Evolutionary conservation across 2,329 filamentous ascomycete genomes (phyloP).

Genomic region (Sclerotinia sclerotiorum): DNA sequence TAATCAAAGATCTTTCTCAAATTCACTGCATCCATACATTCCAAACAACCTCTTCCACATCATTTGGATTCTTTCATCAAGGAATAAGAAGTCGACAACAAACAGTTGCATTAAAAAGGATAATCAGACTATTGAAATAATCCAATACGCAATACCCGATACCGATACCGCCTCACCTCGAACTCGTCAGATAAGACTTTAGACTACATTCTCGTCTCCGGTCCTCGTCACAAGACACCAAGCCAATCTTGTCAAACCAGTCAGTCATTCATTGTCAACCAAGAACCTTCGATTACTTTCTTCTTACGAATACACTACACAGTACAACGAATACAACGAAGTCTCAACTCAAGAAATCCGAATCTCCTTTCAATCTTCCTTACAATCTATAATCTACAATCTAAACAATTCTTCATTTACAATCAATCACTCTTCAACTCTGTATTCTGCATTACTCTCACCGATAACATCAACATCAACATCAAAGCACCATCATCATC

Average conservation of each 20-base stretch:
- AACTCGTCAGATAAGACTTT: slow-evolving; percentile 21
- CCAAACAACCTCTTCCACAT: background rate
- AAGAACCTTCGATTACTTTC: slow-evolving; percentile 18
- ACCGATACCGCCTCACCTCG: slow-evolving; percentile 21
- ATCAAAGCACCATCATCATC: background rate
- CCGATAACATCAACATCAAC: background rate
- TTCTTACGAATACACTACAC: slow-evolving; percentile 3
- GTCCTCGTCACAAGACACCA: slow-evolving; percentile 24
- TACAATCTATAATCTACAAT: background rate
- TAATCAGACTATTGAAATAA: slow-evolving; percentile 13
- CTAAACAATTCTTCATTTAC: background rate
- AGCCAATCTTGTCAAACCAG: background rate
- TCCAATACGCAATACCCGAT: background rate
- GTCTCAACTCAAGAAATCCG: no score
- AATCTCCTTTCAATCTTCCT: background rate
- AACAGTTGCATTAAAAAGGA: slow-evolving; percentile 20
- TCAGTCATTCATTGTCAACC: slow-evolving; percentile 3
- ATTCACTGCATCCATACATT: background rate
- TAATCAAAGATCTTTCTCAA: background rate
- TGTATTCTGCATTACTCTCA: background rate
- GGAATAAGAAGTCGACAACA: slow-evolving; percentile 20
- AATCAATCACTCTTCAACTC: background rate
- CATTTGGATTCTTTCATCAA: background rate
- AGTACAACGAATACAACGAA: slow-evolving; percentile 22
- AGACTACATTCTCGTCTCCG: slow-evolving; percentile 19